Base-by-base conservation (phyloP, 805 yeast genomes). In the Yarrowia keelungensis region DNA sequence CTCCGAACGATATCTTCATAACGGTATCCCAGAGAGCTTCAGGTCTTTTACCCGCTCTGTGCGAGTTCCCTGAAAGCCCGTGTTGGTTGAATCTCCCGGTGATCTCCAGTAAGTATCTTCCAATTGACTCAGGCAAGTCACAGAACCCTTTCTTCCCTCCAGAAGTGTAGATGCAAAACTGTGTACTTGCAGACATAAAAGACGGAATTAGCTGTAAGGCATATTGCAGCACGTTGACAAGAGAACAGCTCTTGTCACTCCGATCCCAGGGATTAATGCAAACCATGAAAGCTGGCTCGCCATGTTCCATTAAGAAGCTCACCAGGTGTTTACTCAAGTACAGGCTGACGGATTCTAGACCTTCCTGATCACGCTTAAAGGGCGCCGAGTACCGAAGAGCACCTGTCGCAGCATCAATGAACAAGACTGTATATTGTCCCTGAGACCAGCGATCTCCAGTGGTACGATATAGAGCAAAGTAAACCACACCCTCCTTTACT, bases 211-310 rank as follows among this genome's bases (percentile, higher is more conserved):
- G 45, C 14, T 38, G 9, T 8, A 53, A 8, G 8, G 59, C 26
- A 12, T 53, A 22, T 9, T 53, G 59, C 8, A 53, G 4, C 14
- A 53, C 36, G 9, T 9, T 19, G 10, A 15, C 36, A 12, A 53
- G 19, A 2, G 45, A 14, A 8, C 35, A 3, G 36, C 7, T 14
- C 15, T 19, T 8, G 8, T 53, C 45, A 14, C 8, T 16, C 8
- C 22, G 11, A 2, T 53, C 45, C 59, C 59, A 53, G 14, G 35
- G 59, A 15, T 53, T 53, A 8, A 53, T 22, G 14, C 59, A 53
- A 2, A 53, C 8, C 59, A 53, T 53, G 22, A 53, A 53, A 0
- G 16, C 35, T 7, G 59, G 59, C 36, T 53, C 45, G 2, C 59
- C 59, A 15, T 38, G 39, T 10, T 53, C 8, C 19, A 22, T 12